Percentiles rank a stretch among this genome's conserved stretches.
These are phyloP conservation scores for Neopestalotiopsis rosae DNA, from an alignment of 2,329 filamentous ascomycete genomes.

Conservation along the genomic window DNA sequence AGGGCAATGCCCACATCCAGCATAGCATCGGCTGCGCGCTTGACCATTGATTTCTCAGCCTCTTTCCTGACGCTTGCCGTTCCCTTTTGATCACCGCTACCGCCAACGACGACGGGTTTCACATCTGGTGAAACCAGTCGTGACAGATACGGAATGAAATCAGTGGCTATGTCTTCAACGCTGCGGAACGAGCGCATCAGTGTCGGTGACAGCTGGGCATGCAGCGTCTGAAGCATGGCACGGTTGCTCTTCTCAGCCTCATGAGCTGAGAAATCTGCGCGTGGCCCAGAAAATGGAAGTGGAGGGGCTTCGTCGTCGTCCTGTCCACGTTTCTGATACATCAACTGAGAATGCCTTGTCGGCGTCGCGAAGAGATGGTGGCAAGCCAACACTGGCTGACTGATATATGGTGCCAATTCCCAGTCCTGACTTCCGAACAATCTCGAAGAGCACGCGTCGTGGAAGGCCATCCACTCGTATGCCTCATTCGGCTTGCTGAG, in stretches of 20 bases:
- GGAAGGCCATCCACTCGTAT: conserved; percentile 78
- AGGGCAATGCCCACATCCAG: conserved; percentile 82
- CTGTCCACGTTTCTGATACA: conserved; percentile 51
- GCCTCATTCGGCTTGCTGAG: conserved; percentile 81
- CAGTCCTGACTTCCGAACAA: conserved; percentile 89
- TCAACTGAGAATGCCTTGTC: conserved; percentile 50
- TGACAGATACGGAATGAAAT: conserved; percentile 84
- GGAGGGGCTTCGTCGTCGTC: conserved; percentile 57
- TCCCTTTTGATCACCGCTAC: conserved; percentile 66
- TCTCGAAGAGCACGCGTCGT: conserved; percentile 72
- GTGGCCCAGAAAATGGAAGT: conserved; percentile 79
- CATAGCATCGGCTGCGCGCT: conserved; percentile 80
- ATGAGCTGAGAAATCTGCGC: conserved; percentile 80
- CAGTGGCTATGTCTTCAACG: conserved; percentile 75
- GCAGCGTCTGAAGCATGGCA: conserved; percentile 74
- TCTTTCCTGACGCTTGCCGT: conserved; percentile 89
- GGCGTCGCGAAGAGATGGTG: conserved; percentile 88
- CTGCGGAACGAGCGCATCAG: conserved; percentile 81
- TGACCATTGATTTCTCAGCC: conserved; percentile 80
- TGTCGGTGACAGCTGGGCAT: conserved; percentile 72
- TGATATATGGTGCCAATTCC: conserved; percentile 88
- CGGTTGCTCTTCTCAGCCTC: conserved; percentile 83
- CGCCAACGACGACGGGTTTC: conserved; percentile 86
- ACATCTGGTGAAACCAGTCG: conserved; percentile 87
- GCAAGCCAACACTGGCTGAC: conserved; percentile 85